Base-by-base conservation (phyloP, 2,329 filamentous ascomycete species). In the Phialocephala subalpina region DNA sequence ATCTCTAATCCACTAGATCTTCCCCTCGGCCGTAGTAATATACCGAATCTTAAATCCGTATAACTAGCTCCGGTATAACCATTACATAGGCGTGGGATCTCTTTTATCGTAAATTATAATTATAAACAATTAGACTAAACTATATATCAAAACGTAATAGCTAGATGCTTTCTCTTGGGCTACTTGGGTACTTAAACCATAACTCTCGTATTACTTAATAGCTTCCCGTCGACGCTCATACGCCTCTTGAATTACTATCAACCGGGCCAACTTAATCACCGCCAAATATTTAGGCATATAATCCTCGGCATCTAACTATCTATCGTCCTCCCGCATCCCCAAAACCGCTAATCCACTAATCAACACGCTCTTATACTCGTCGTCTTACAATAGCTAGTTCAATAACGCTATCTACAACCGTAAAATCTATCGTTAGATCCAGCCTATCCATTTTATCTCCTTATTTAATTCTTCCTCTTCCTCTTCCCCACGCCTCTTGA, bases 311-410 rank as follows among this genome's bases (percentile, higher is more conserved):
- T 33, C 29, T 9, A 33, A 33, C 29, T 9, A 33, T 33, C 49
- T 36, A 25, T 65, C 22, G 12, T 67, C 38, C 18, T 60, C 62
- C n/a, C 38, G 25, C 14, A 69, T 67, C 36, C 55, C 47, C 35
- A 69, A 65, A 59, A 67, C 55, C 5, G 65, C 55, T 22, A 69
- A 63, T 52, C 59, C 27, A 58, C 62, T 69, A 57, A 69, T 69
- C 40, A 55, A 63, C 18, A 56, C 38, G 33, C 67, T 69, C 56
- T 69, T 62, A 29, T 69, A 69, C 45, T 69, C 55, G 49, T 67
- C 36, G 29, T 63, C 57, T 18, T 42, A 14, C 38, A 42, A 42
- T n/a, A 12, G 38, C 38, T 42, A 14, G 38, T 42, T 42, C 38
- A 42, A 42, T 42, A 42, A 42, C 14, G 38, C 38, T 3, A 42